Conservation (phyloP, 192 early-diverging fungal species). For the Chytriomyces sp. region DNA sequence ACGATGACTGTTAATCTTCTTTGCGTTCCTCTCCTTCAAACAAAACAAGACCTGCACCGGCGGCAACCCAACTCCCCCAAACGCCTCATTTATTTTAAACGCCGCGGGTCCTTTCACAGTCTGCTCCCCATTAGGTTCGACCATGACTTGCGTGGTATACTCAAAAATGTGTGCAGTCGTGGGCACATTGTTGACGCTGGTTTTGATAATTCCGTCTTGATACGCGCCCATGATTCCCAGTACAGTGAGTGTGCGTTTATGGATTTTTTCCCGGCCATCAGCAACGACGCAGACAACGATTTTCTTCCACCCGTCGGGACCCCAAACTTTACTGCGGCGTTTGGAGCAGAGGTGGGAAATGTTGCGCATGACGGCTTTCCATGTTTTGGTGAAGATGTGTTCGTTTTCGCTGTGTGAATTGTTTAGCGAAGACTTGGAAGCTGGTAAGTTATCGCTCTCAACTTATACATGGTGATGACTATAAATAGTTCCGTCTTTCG, state of each 20-base stretch:
- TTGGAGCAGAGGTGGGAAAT: slow-evolving; percentile 83
- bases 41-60: slow-evolving; percentile 81
- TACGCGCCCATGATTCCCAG: slow-evolving; percentile 63
- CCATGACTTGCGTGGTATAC: slow-evolving; percentile 77
- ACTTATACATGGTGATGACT: slow-evolving; percentile 80
- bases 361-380: slow-evolving; percentile 86
- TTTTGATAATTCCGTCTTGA: slow-evolving; percentile 54
- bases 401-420: slow-evolving; percentile 73
- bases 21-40: slow-evolving; percentile 75
- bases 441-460: slow-evolving; percentile 7
- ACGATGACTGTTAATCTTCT: slow-evolving; percentile 51
- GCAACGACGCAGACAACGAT: slow-evolving; percentile 57
- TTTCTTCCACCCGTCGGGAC: slow-evolving; percentile 59
- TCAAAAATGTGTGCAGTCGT: slow-evolving; percentile 73
- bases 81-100: neutral
- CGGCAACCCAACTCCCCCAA: slow-evolving; percentile 43
- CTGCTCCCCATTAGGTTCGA: slow-evolving; percentile 58
- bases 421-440: neutral
- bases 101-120: slow-evolving; percentile 22
- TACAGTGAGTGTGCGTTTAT: slow-evolving; percentile 68
- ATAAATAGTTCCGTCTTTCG: slow-evolving; percentile 87
- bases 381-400: slow-evolving; percentile 82
- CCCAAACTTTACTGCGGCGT: slow-evolving; percentile 66
- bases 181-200: slow-evolving; percentile 64
- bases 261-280: slow-evolving; percentile 49